phyloP scores from a whole-genome alignment of 371 early-diverging fungal species.

The Circinella minor region DNA sequence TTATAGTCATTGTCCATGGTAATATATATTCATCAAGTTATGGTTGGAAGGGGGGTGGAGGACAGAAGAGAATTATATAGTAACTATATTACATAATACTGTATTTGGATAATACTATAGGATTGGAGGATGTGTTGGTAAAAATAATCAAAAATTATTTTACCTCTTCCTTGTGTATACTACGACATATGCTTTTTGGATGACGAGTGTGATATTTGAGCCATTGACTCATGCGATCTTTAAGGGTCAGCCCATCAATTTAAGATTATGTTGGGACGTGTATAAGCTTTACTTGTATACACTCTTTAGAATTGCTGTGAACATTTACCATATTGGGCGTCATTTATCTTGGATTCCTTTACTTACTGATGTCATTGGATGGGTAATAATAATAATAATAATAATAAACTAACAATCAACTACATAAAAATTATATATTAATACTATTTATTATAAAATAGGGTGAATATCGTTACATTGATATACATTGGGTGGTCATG shows the following conservation, averaged over 20 bases:
- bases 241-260: background rate
- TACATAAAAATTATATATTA: too few relatives aligned
- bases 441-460: background rate
- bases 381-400: background rate
- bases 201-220: background rate
- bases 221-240: background rate
- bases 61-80: too few relatives aligned
- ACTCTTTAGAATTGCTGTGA: background rate
- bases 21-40: background rate
- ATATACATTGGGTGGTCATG: slow-evolving; percentile 43
- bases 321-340: slow-evolving; percentile 1
- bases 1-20: background rate
- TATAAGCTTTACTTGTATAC: slow-evolving; percentile 37
- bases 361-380: background rate
- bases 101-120: background rate
- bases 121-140: slow-evolving; percentile 14
- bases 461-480: slow-evolving; percentile 26
- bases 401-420: too few relatives aligned
- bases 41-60: too few relatives aligned
- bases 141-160: slow-evolving; percentile 6
- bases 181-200: slow-evolving; percentile 7
- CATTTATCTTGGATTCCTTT: background rate
- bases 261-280: slow-evolving; percentile 43
- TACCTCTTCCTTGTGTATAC: slow-evolving; percentile 11
- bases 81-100: background rate